phyloP scores from a whole-genome alignment of 1,284 basidiomycete genomes.

The Phylloporus sp. region DNA sequence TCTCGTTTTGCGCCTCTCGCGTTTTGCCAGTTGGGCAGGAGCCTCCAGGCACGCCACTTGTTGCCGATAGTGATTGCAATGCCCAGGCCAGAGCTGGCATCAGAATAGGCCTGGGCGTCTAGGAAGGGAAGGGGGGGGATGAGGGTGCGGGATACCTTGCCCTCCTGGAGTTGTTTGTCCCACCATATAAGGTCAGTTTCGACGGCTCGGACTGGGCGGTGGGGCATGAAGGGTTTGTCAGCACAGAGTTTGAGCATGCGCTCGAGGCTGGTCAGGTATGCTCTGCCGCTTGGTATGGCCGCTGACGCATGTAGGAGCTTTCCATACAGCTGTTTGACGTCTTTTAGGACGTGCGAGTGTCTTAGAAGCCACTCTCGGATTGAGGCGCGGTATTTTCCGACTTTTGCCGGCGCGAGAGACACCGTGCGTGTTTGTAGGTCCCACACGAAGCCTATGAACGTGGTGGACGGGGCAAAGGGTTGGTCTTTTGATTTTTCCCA shows the following conservation, averaged over 20 bases:
- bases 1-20: background rate
- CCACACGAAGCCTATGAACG: conserved; percentile 11
- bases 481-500: conserved; percentile 5
- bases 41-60: conserved; percentile 12
- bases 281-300: background rate
- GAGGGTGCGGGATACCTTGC: background rate
- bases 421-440: background rate
- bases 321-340: conserved; percentile 11
- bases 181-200: conserved; percentile 11
- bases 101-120: conserved; percentile 4
- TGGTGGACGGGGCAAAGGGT: background rate
- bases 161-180: background rate
- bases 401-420: background rate
- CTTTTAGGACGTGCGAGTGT: background rate
- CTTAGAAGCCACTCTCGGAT: background rate
- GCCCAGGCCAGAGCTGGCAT: conserved; percentile 22
- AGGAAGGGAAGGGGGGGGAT: too few relatives aligned
- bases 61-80: conserved; percentile 1
- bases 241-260: background rate
- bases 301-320: conserved; percentile 10
- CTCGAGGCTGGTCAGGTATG: conserved; percentile 6
- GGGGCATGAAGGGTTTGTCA: conserved; percentile 8
- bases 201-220: background rate
- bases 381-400: background rate
- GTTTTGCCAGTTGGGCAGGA: background rate